Percentiles rank a stretch among this genome's conserved stretches.
phyloP scores from a whole-genome alignment of 805 yeast species.

The Henningerozyma blattae region DNA sequence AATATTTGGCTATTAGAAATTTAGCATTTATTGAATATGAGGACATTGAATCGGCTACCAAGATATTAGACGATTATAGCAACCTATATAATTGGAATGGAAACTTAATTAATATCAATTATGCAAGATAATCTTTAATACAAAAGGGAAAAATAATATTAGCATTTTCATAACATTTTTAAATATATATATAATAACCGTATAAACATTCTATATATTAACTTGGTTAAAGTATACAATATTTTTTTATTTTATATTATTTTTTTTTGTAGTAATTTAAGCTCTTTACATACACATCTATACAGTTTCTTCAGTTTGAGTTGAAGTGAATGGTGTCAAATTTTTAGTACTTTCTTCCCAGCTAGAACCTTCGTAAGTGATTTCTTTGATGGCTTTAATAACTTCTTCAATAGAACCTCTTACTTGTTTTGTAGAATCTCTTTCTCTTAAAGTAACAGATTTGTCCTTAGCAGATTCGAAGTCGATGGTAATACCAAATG shows the following conservation, averaged over 20 bases:
- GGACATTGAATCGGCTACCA: constrained; percentile 36
- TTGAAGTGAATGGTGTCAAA: constrained; percentile 61
- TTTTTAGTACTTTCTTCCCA: constrained; percentile 80
- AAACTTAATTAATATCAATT: constrained; percentile 13
- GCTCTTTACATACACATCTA: too few species aligned
- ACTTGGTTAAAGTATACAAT: not conserved
- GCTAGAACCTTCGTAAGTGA: constrained; percentile 58
- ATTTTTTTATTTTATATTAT: too few species aligned
- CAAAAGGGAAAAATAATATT: not conserved
- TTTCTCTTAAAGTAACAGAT: constrained; percentile 87
- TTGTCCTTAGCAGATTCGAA: constrained; percentile 80
- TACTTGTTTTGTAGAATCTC: constrained; percentile 92
- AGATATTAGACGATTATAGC: constrained; percentile 9
- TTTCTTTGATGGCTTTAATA: constrained; percentile 56
- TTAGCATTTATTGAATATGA: constrained; percentile 78
- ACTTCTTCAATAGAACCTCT: constrained; percentile 79
- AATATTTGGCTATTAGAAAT: constrained; percentile 53
- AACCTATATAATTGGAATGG: constrained; percentile 5
- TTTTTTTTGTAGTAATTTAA: too few species aligned
- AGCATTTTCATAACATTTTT: not conserved
- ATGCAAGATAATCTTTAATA: constrained; percentile 14
- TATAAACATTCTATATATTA: not conserved
- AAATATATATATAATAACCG: not conserved
- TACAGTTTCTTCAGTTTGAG: constrained; percentile 47
- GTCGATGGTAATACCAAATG: constrained; percentile 94